Base-by-base conservation (phyloP, 108 stramenopile species). In the Poteriospumella lacustris region DNA sequence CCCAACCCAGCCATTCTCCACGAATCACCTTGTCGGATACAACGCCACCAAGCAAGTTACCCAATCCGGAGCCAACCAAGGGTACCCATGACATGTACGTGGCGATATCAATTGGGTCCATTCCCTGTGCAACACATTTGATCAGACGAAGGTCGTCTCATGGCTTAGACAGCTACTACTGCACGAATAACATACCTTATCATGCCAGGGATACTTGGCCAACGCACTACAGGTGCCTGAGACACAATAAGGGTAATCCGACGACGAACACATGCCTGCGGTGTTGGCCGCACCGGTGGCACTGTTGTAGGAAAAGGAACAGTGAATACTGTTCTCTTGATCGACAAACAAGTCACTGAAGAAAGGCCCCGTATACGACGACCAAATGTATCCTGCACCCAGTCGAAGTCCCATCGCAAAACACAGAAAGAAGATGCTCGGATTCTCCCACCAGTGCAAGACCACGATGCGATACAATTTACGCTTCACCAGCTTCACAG, bases 361-460 rank as follows among this genome's bases (percentile, higher is more conserved):
- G 42, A 29, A 73, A 5, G 24, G 31, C 28, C 44, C 70, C 36
- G 70, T 73, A 24, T 73, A 73, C 31, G 9, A 9, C 3, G 70
- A 73, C 70, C 70, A 73, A 29, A 73, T 42, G 36, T 73, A 73
- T n/a, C 70, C 70, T 12, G 40, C 70, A 38, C 70, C 70, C 36
- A 73, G 31, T 5, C 70, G 43, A 3, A 73, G 9, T 34, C 70
- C 70, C 5, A 34, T 73, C 9, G 44, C 70, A 5, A 73, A 5
- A 42, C 70, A 73, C 5, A 73, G 5, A 42, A 73, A 3, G 3
- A 52, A 73, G 5, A 73, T 44, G 31, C 9, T 31, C 9, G 36
- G 36, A 28, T 44, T 24, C 12, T 5, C 41, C 31, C 5, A 15
- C 70, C 70, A 73, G 5, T 73, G 5, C 15, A n/a, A n/a, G n/a